phyloP scores from a whole-genome alignment of 495 filamentous ascomycete genomes.

The Haplographium delicatum region DNA sequence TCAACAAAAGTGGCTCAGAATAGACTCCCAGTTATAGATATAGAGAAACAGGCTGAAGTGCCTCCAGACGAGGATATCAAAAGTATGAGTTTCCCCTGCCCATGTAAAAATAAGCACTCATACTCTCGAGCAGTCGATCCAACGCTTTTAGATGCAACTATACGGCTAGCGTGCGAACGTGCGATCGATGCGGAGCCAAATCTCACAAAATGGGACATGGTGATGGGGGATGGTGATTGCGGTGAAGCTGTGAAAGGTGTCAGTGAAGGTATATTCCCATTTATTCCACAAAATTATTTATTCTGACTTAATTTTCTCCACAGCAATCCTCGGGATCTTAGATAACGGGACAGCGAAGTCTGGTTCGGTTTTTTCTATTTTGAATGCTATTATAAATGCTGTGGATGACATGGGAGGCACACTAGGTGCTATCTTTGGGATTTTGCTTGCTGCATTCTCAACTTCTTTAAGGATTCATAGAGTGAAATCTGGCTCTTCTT shows the following conservation, averaged over 20 bases:
- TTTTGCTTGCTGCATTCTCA: conserved; percentile 53
- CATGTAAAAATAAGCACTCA: too few species aligned
- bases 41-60: conserved; percentile 9
- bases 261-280: conserved; percentile 4
- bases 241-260: conserved; percentile 51
- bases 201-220: conserved; percentile 56
- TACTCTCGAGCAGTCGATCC: conserved; percentile 43
- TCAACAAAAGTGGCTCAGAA: conserved; percentile 13
- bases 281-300: neutral
- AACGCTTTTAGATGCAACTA: conserved; percentile 39
- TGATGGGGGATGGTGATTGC: conserved; percentile 64
- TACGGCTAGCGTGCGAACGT: conserved; percentile 44
- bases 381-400: conserved; percentile 49
- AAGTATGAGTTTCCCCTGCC: conserved; percentile 12
- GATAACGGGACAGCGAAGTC: conserved; percentile 16
- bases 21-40: conserved; percentile 3
- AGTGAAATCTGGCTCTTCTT: neutral
- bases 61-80: conserved; percentile 15
- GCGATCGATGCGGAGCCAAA: conserved; percentile 51
- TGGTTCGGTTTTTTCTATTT: conserved; percentile 44
- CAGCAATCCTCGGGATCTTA: conserved; percentile 17
- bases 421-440: conserved; percentile 54
- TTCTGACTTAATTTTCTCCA: neutral
- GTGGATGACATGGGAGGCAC: conserved; percentile 57
- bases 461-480: conserved; percentile 7